Conservation (phyloP, 495 filamentous ascomycete species). For the Aspergillus conjunctus region DNA sequence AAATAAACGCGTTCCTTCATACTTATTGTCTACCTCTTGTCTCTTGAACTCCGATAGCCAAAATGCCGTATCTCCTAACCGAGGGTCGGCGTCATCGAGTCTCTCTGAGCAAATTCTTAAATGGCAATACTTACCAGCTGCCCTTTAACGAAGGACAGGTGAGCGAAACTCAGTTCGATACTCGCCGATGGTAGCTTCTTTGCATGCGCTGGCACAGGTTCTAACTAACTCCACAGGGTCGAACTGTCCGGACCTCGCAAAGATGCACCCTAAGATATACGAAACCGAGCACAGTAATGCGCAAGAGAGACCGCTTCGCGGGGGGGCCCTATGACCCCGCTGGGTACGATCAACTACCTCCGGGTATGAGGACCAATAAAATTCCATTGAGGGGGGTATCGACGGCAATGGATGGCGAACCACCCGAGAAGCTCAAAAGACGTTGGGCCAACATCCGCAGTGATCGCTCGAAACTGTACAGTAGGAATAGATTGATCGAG, state of each 20-base stretch:
- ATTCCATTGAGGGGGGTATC: constrained; percentile 33
- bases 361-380: constrained; percentile 23
- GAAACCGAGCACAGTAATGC: no score
- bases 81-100: constrained; percentile 20
- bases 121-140: constrained; percentile 4
- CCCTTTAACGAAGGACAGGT: background rate
- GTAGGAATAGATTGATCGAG: background rate
- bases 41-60: background rate
- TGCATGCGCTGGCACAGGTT: no score
- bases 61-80: constrained; percentile 23
- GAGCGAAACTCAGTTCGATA: no score
- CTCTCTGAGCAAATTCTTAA: constrained; percentile 19
- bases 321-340: background rate
- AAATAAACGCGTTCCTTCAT: no score
- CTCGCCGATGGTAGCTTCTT: no score
- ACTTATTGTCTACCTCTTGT: background rate
- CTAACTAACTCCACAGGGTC: no score
- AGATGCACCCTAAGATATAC: no score
- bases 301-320: no score
- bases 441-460: constrained; percentile 24
- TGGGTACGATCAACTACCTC: constrained; percentile 29
- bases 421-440: constrained; percentile 25
- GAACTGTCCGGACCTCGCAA: no score
- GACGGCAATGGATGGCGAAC: constrained; percentile 20
- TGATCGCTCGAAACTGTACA: background rate